A percentile compares a stretch with the other conserved stretches of the same genome.
phyloP scores from a whole-genome alignment of 2,329 filamentous ascomycete species.

The Trichophyton verrucosum region DNA sequence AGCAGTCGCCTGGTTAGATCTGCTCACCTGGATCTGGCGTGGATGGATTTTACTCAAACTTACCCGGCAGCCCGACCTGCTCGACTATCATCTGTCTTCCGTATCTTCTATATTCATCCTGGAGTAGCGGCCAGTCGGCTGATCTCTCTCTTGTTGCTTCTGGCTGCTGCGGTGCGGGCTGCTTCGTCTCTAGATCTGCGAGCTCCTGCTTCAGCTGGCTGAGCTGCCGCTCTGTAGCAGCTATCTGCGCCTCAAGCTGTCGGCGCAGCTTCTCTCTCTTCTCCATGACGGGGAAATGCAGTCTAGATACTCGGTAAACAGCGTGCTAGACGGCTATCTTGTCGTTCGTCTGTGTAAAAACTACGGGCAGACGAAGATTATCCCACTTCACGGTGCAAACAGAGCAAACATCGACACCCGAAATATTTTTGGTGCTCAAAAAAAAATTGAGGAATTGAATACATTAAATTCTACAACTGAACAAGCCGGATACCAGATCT shows the following conservation, averaged over 20 bases:
- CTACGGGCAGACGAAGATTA: neutral
- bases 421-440: neutral
- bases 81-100: slow-evolving; percentile 84
- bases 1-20: neutral
- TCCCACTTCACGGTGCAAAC: neutral
- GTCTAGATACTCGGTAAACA: neutral
- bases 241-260: slow-evolving; percentile 21
- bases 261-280: slow-evolving; percentile 6
- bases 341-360: neutral
- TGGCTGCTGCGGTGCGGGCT: neutral
- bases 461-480: too few relatives aligned
- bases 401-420: neutral
- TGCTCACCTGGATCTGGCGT: neutral
- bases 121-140: slow-evolving; percentile 54
- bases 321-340: neutral
- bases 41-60: neutral
- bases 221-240: slow-evolving; percentile 26
- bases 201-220: slow-evolving; percentile 26
- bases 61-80: slow-evolving; percentile 62
- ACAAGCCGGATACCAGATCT: neutral
- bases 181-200: slow-evolving; percentile 8
- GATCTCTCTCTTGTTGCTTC: neutral
- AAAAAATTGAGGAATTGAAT: too few relatives aligned
- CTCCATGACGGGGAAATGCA: neutral
- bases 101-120: slow-evolving; percentile 73